Conservation (phyloP, 202 grass and related monocot species). For the Tripidium arundinaceum region DNA sequence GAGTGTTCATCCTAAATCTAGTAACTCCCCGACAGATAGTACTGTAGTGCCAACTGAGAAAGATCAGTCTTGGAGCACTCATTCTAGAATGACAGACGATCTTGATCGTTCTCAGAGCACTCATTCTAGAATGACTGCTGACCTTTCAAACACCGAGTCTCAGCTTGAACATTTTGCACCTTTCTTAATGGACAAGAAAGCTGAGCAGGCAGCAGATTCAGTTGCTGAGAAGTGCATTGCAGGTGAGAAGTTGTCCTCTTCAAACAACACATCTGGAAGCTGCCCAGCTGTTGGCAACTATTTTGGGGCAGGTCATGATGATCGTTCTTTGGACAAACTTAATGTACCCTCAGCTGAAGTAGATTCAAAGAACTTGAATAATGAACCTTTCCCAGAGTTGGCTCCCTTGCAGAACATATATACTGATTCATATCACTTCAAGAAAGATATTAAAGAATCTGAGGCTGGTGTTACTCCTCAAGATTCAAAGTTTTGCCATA, state of each 20-base stretch:
- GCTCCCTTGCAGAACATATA: constrained; percentile 42
- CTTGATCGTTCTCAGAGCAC: constrained; percentile 27
- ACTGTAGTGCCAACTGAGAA: constrained; percentile 13
- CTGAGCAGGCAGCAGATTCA: constrained; percentile 33
- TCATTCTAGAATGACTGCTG: constrained; percentile 38
- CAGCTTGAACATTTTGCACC: constrained; percentile 23
- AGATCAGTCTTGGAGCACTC: constrained; percentile 30
- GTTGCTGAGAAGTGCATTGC: constrained; percentile 46
- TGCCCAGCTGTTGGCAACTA: constrained; percentile 38
- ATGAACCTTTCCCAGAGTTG: constrained; percentile 40
- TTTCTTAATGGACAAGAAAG: constrained; percentile 34
- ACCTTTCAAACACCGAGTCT: constrained; percentile 24
- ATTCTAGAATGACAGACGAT: background rate
- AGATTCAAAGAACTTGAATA: constrained; percentile 32
- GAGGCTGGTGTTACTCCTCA: background rate
- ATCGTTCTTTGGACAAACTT: constrained; percentile 39
- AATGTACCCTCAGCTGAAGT: constrained; percentile 16
- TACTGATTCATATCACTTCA: constrained; percentile 38
- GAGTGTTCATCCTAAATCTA: constrained; percentile 32
- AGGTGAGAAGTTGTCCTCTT: constrained; percentile 44
- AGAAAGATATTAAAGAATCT: constrained; percentile 37
- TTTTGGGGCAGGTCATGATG: constrained; percentile 40
- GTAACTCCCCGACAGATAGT: constrained; percentile 18
- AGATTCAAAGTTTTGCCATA: constrained; percentile 15
- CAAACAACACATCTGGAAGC: constrained; percentile 37